A percentile compares a stretch with the other conserved stretches of the same genome.
Conservation (phyloP, 2,329 filamentous ascomycete genomes). For the Alternaria panax region DNA sequence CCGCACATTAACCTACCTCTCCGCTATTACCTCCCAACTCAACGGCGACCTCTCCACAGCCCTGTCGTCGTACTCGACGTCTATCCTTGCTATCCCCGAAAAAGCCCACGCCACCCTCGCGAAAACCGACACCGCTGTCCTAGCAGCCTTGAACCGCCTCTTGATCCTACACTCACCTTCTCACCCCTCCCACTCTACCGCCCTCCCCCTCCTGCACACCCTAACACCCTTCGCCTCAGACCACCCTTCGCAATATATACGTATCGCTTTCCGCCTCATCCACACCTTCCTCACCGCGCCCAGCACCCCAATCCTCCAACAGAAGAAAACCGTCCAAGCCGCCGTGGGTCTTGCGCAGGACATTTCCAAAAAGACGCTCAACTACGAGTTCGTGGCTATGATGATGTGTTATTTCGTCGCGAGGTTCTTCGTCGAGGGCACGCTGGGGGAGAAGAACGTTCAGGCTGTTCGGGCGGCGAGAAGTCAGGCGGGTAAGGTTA, state of each 20-base stretch:
- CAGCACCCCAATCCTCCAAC: slow-evolving; percentile 71
- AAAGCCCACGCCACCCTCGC: slow-evolving; percentile 31
- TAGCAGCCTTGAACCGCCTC: slow-evolving; percentile 58
- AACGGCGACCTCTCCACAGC: slow-evolving; percentile 76
- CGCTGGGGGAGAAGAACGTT: slow-evolving; percentile 70
- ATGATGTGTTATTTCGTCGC: slow-evolving; percentile 85
- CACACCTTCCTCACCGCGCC: slow-evolving; percentile 69
- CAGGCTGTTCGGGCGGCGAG: slow-evolving; percentile 53
- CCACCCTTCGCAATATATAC: slow-evolving; percentile 77
- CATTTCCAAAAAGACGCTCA: slow-evolving; percentile 72
- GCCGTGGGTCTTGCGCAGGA: slow-evolving; percentile 64
- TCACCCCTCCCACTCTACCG: slow-evolving; percentile 58
- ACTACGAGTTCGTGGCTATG: slow-evolving; percentile 82
- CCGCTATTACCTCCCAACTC: slow-evolving; percentile 78
- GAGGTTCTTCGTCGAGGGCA: slow-evolving; percentile 80
- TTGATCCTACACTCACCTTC: slow-evolving; percentile 54
- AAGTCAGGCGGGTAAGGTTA: slow-evolving; percentile 32
- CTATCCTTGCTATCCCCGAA: slow-evolving; percentile 63
- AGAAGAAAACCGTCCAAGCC: slow-evolving; percentile 77
- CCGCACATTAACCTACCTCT: slow-evolving; percentile 73
- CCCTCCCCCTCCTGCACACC: slow-evolving; percentile 68
- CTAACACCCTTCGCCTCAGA: slow-evolving; percentile 69
- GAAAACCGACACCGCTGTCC: slow-evolving; percentile 53
- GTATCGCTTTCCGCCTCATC: slow-evolving; percentile 78
- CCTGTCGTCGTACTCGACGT: slow-evolving; percentile 69